These are phyloP conservation scores for Halophytophthora batemanensis DNA, from an alignment of 352 stramenopile genomes.

Conservation along the genomic window DNA sequence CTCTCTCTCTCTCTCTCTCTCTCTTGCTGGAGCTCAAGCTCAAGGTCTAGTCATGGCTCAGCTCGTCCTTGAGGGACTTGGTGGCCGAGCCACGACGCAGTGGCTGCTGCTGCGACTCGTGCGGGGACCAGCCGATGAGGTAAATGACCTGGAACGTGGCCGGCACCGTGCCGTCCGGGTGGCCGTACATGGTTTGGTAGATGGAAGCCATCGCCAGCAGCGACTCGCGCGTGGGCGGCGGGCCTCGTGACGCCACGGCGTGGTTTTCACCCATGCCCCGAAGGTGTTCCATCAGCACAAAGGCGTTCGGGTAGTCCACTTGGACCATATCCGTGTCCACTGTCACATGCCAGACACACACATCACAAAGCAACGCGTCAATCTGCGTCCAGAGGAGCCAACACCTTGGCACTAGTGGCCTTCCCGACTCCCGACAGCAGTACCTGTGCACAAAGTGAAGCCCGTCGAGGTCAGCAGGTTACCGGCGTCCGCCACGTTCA, in stretches of 20 bases:
- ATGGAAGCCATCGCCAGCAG: slow-evolving; percentile 93
- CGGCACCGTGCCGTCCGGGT: slow-evolving; percentile 86
- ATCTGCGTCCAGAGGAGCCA: not conserved
- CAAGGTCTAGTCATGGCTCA: slow-evolving; percentile 25
- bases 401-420: not conserved
- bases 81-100: slow-evolving; percentile 76
- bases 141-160: slow-evolving; percentile 97
- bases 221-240: slow-evolving; percentile 85
- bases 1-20: not conserved
- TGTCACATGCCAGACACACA: slow-evolving; percentile 10
- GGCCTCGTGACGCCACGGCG: slow-evolving; percentile 63
- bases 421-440: not conserved
- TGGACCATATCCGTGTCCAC: slow-evolving; percentile 97
- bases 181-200: slow-evolving; percentile 93
- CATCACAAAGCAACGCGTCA: not conserved
- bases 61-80: slow-evolving; percentile 69
- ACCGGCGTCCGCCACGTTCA: slow-evolving; percentile 94
- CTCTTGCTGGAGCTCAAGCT: not conserved
- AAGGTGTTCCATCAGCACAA: slow-evolving; percentile 95
- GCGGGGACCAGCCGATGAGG: slow-evolving; percentile 97
- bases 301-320: slow-evolving; percentile 93
- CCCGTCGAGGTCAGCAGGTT: slow-evolving; percentile 90
- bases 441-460: slow-evolving; percentile 93
- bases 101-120: slow-evolving; percentile 94
- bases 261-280: slow-evolving; percentile 96